Percentiles rank a stretch among this genome's conserved stretches.
These are phyloP conservation scores for Scutellaria galericulata DNA, from an alignment of 257 asterid genomes.

Conservation along the genomic window DNA sequence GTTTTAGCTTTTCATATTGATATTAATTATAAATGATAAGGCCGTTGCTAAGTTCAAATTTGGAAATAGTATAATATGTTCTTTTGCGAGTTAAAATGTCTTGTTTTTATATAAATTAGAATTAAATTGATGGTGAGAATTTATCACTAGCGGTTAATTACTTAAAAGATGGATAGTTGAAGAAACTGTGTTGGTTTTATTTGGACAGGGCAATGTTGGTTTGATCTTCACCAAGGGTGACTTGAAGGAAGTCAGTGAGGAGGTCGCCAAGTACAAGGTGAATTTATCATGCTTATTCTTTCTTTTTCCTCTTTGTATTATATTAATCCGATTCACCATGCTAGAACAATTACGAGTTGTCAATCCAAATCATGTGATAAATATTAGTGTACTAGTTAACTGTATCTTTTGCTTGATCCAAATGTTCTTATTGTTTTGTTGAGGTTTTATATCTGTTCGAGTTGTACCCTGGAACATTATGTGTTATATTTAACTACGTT, in stretches of 20 bases:
- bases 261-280: conserved; percentile 93
- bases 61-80: neutral
- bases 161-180: no score
- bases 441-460: no score
- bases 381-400: no score
- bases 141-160: neutral
- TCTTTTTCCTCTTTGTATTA: no score
- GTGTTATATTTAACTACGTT: no score
- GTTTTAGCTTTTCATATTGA: neutral
- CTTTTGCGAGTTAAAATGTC: neutral
- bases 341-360: no score
- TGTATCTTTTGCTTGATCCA: no score
- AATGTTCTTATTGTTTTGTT: no score
- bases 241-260: conserved; percentile 96
- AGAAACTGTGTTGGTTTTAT: neutral
- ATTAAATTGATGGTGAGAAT: neutral
- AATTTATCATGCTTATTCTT: neutral
- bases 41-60: no score
- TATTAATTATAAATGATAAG: neutral
- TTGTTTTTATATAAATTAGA: neutral
- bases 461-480: no score
- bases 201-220: conserved; percentile 86
- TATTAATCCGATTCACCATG: no score
- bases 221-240: conserved; percentile 96
- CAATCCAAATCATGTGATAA: no score